Evolutionary conservation across 2,329 filamentous ascomycete species (phyloP), one percentile per base, ranked within the genome.

Genomic region (Epicoccum sorghinum): DNA sequence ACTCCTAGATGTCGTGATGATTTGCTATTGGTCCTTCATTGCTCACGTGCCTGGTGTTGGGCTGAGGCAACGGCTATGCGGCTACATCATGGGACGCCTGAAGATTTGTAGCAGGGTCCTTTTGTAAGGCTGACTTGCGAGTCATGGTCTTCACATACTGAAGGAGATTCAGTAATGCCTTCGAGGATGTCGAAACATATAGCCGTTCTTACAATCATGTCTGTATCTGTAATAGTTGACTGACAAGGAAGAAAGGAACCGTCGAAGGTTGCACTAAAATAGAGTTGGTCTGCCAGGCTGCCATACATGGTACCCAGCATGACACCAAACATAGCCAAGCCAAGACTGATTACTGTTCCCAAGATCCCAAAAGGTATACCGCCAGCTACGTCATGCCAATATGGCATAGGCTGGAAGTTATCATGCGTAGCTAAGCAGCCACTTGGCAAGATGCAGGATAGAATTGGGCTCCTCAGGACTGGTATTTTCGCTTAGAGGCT

Each of bases 61-160:
- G 45, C 27, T 49, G 33, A 41, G 29, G 50, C 29, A 37, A 44
- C 45, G 51, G 45, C 9, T 54, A 41, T 54, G 32, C 51, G 45
- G 51, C 51, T 45, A 45, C 23, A 13, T 4, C 10, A 13, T 37
- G 30, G 51, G 36, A 29, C 3, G 51, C 51, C 45, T 49, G 14
- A 48, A 30, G 44, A 32, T 37, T 47, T 10, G 38, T 25, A n/a
- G 27, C 43, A 22, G 29, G 33, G 24, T 13, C 32, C 7, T 4
- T 23, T 27, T 24, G 39, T 33, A 43, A 43, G 50, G 44, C 50
- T 53, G 44, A 44, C 44, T 39, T 27, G 12, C 44, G 50, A 53
- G 33, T 47, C 50, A 43, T 47, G 33, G 25, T 12, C 27, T 1
- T 22, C 12, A 44, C 18, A 50, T 7, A 33, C n/a, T 7, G 18